These are phyloP conservation scores for Podaxis sp. DNA, from an alignment of 768 basidiomycete genomes.

Conservation along the genomic window DNA sequence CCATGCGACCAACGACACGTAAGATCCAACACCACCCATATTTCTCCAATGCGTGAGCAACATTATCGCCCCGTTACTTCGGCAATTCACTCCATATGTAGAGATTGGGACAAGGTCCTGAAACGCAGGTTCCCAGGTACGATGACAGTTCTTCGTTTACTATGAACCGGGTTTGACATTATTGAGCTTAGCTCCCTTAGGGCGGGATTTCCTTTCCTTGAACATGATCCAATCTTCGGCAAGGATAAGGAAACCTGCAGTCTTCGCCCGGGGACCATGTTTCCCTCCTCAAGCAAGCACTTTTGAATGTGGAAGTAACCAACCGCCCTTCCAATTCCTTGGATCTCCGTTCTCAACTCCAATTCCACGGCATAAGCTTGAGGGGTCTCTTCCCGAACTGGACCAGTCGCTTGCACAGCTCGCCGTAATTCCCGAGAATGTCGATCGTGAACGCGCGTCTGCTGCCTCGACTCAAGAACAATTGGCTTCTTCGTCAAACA, in stretches of 20 bases:
- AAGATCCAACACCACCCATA: slow-evolving; percentile 44
- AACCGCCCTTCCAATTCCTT: slow-evolving; percentile 7
- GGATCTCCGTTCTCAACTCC: slow-evolving; percentile 2
- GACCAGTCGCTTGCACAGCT: background rate
- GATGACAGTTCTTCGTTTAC: background rate
- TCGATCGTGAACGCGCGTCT: background rate
- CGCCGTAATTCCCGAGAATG: background rate
- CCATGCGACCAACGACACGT: slow-evolving; percentile 35
- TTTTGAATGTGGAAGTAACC: background rate
- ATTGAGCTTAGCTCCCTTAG: background rate
- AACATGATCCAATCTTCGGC: background rate
- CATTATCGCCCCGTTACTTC: slow-evolving; percentile 8
- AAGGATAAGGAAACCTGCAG: background rate
- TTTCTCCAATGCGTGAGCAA: slow-evolving; percentile 43
- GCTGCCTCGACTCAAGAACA: background rate
- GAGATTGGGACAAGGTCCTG: slow-evolving; percentile 37
- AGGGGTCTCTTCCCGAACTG: background rate
- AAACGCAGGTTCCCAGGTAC: slow-evolving; percentile 25
- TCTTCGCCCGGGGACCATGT: background rate
- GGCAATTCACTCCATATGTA: slow-evolving; percentile 14
- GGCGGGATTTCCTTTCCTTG: background rate
- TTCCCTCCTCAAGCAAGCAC: background rate
- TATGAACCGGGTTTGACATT: background rate
- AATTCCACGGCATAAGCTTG: slow-evolving; percentile 13
- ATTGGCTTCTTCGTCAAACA: background rate